A percentile compares a stretch with the other conserved stretches of the same genome.
Evolutionary conservation across 176 grass and related monocot genomes (phyloP).

Genomic region (bread wheat (Triticum aestivum)): DNA sequence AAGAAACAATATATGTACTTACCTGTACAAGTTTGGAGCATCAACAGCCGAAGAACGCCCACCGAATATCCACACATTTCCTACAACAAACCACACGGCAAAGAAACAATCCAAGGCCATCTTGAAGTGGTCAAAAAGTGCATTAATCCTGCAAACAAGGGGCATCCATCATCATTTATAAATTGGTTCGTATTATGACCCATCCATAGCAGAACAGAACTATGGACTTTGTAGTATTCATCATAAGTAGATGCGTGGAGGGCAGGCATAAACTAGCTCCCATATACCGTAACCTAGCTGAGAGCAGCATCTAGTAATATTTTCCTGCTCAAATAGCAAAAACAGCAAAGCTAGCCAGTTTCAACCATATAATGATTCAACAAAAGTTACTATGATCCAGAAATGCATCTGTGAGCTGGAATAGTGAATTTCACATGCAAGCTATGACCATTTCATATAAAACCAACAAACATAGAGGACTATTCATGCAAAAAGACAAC

Average conservation of each 20-base stretch:
- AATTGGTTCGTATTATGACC: conserved; percentile 21
- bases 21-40: conserved; percentile 98
- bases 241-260: neutral
- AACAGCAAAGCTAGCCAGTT: neutral
- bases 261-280: neutral
- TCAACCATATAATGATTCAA: neutral
- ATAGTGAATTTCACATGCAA: neutral
- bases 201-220: conserved; percentile 13
- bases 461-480: neutral
- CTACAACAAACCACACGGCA: conserved; percentile 96
- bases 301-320: neutral
- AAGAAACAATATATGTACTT: neutral
- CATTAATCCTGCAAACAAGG: conserved; percentile 72
- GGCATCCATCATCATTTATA: conserved; percentile 1
- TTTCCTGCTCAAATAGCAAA: neutral
- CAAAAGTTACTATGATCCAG: neutral
- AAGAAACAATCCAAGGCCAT: conserved; percentile 99
- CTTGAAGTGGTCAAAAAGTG: conserved; percentile 95
- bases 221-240: neutral
- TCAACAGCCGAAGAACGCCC: conserved; percentile 59
- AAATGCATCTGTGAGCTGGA: neutral
- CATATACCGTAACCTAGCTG: neutral
- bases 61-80: conserved; percentile 96
- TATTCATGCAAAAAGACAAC: neutral
- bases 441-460: neutral